Conservation (phyloP, 495 filamentous ascomycete species). For the Podospora conica region DNA sequence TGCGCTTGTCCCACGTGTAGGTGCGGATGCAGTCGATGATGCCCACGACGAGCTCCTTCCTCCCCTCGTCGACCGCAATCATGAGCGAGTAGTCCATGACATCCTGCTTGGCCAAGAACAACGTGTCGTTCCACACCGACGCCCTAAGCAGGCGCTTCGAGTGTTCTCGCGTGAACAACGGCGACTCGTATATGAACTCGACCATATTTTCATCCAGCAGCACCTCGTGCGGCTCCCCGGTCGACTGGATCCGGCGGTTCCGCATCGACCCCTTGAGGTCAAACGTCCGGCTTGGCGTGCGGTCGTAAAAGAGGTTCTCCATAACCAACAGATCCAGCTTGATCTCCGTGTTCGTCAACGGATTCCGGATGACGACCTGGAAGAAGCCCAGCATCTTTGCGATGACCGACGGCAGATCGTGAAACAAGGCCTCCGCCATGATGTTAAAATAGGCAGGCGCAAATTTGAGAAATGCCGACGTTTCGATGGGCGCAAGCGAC, state of each 20-base stretch:
- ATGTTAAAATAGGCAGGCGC: conserved; percentile 96
- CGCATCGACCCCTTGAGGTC: conserved; percentile 98
- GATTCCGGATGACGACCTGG: conserved; percentile 93
- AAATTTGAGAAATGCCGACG: conserved; percentile 87
- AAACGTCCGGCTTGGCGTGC: conserved; percentile 84
- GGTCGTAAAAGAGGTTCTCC: conserved; percentile 99
- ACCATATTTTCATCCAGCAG: conserved; percentile 99
- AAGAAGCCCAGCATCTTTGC: conserved; percentile 99
- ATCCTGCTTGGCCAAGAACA: conserved; percentile 85
- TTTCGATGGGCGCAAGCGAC: conserved; percentile 82
- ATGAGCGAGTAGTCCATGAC: conserved; percentile 99
- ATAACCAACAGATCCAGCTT: conserved; percentile 92
- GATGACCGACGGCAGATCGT: conserved; percentile 92
- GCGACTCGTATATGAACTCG: conserved; percentile 96
- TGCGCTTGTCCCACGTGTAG: conserved; percentile 99
- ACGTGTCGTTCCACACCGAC: conserved; percentile 92
- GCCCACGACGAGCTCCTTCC: conserved; percentile 87
- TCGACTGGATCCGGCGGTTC: conserved; percentile 91
- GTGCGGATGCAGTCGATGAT: conserved; percentile 99
- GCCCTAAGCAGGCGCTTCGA: conserved; percentile 81
- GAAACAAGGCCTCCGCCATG: conserved; percentile 93
- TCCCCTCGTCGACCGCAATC: conserved; percentile 89
- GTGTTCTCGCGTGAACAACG: conserved; percentile 88
- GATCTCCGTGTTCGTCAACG: conserved; percentile 84
- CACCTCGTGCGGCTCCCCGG: conserved; percentile 92